Evolutionary conservation across 768 basidiomycete genomes (phyloP), one percentile per base, ranked within the genome.

Genomic region (Russula ochroleuca): DNA sequence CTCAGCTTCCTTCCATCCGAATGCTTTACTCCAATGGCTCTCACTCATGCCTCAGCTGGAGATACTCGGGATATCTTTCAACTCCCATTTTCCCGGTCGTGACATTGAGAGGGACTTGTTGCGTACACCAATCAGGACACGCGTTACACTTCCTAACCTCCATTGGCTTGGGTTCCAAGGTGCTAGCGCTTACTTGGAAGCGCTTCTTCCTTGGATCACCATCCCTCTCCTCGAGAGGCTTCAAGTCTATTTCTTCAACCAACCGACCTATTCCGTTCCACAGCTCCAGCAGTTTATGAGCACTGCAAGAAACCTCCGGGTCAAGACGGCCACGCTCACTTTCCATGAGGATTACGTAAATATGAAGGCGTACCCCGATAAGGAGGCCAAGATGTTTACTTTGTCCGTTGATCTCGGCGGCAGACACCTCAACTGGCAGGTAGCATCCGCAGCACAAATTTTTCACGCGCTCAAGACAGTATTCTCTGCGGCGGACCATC

Each of bases 311-410:
- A 52, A 6, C 33, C 2, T 21, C 5, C 2, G 11, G 10, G 5
- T 52, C n/a, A n/a, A 11, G 10, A 52, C 19, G 13, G 51, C 19
- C 31, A 21, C 13, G 17, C n/a, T 33, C n/a, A n/a, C 8, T 0
- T 52, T 33, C 33, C 5, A 7, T 33, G 19, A 35, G 13, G 33
- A 19, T 1, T 13, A 13, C 3, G 5, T 35, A 5, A 3, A 0
- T 2, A 31, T 35, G 33, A 3, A 1, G 9, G 33, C n/a, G n/a
- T 35, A 2, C 17, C 31, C 51, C 5, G 19, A 21, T 21, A 21
- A 0, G 14, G 19, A 13, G n/a, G 0, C 10, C 2, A 19, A 0
- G 5, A 8, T 0, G 33, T 35, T 21, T 10, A 3, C 3, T 31
- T 43, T 13, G 9, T 19, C 8, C n/a, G 3, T 45, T 9, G 3